Evolutionary conservation across 257 asterid species (phyloP), one percentile per base, ranked within the genome.

Genomic region (Solanum lycopersicoides): DNA sequence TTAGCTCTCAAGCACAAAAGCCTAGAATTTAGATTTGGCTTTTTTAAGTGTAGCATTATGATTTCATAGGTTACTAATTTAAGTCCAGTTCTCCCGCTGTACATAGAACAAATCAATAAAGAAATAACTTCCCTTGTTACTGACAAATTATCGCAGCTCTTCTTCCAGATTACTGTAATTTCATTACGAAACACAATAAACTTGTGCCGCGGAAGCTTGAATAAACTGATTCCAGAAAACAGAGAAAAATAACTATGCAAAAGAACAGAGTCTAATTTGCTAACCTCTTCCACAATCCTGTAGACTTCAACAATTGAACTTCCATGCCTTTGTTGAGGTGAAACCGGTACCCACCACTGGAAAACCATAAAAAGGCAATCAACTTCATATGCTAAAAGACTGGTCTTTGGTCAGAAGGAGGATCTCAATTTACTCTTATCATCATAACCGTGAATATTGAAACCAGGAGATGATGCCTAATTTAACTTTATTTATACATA

Each of bases 211-310:
- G 16, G 42, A 84, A 84, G 25, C 79, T 20, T 20, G 25, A 84
- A 74, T 73, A 73, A 39, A 65, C 59, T 41, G 12, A 35, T 39
- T 13, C 12, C 12, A 28, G 6, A 25, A 75, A 87, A 87, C 23
- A 86, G 60, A 86, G 72, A 73, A 86, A 39, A 72, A 87, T 63
- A 91, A 20, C 28, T 56, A 86, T 85, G 83, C 35, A 41, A 32
- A 56, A 25, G n/a, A 84, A 83, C 35, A 83, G 75, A 86, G 72
- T 28, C 73, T 37, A 83, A 50, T 30, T 87, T 82, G 28, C 87
- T 12, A 86, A 97, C 99, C 99, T 97, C 99, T 88, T 97, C 99
- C 87, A 97, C 98, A 92, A 97, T 97, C 92, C 99, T 91, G 96
- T 92, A 97, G 90, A 97, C 99, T 94, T 97, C 99, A 89, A 97